Base-by-base conservation (phyloP, 768 basidiomycete genomes). In the Trametes cubensis region DNA sequence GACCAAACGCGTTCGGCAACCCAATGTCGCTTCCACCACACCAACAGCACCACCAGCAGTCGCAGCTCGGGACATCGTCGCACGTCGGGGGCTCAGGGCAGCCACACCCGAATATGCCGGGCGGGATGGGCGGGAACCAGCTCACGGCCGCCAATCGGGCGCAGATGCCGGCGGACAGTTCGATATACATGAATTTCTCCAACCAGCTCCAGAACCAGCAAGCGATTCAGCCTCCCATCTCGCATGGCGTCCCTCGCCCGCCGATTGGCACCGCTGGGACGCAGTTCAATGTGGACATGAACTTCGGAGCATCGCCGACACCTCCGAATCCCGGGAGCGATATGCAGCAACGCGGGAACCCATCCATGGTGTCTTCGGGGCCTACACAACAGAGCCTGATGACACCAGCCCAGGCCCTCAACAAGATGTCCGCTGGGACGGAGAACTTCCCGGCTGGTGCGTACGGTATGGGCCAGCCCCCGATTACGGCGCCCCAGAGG, bases 381-480 rank as follows among this genome's bases (percentile, higher is more conserved):
- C 72, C 82, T 18, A 67, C 79, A 11, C 77, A 71, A 52, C 82
- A 82, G 26, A 69, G 72, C 8, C 85, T 86, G 67, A 80, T 80
- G 28, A 88, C 87, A 0, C 86, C 88, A 2, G 85, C 86, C 2
- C 88, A 90, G 68, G 82, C 84, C 58, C 80, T 82, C 62, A 83
- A 83, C 58, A 80, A 85, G 67, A 84, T 86, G 78, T 78, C 62
- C 25, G 21, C 47, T 17, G 41, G 63, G 26, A 44, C 34, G 3
- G 58, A 60, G 26, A 46, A 48, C 11, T 64, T 55, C 48, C 47
- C 62, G 3, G 15, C 62, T 25, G 45, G 47, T 18, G 15, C 53
- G 10, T 64, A 50, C 47, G 58, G 55, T n/a, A 58, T 61, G 55
- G 56, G 56, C 20, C 60, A 57, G 34, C 41, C 53, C n/a, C 54